Evolutionary conservation across 495 filamentous ascomycete species (phyloP).

Genomic region (Xylaria castorea): DNA sequence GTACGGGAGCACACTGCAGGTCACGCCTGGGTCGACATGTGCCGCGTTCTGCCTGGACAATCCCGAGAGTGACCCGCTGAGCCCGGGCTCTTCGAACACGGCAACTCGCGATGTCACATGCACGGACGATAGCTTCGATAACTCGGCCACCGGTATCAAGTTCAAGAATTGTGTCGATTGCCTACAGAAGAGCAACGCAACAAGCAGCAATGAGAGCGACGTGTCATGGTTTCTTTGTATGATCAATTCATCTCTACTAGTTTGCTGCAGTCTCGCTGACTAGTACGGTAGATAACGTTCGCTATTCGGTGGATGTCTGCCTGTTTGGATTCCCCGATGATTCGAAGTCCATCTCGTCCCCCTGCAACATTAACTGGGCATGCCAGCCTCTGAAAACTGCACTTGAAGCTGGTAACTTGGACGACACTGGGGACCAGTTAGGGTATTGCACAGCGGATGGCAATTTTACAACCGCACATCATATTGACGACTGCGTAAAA

Average conservation of each 20-base stretch:
- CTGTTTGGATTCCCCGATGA: conserved; percentile 43
- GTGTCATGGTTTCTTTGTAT: conserved; percentile 64
- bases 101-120: conserved; percentile 61
- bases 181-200: conserved; percentile 60
- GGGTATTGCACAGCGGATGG: conserved; percentile 42
- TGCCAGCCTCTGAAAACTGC: conserved; percentile 38
- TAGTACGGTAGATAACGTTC: conserved; percentile 44
- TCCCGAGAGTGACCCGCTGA: conserved; percentile 29
- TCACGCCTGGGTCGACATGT: conserved; percentile 62
- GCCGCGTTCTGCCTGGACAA: conserved; percentile 53
- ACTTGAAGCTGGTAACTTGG: conserved; percentile 34
- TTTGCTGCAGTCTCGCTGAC: conserved; percentile 7
- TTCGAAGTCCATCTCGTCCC: conserved; percentile 37
- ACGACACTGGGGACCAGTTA: conserved; percentile 32
- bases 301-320: conserved; percentile 51
- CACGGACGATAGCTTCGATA: conserved; percentile 56
- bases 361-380: conserved; percentile 39
- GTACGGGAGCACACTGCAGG: conserved; percentile 37
- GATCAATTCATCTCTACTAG: background rate
- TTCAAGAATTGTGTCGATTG: conserved; percentile 68
- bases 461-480: conserved; percentile 26
- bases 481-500: conserved; percentile 36
- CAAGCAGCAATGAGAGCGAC: conserved; percentile 59
- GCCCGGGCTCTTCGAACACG: conserved; percentile 50
- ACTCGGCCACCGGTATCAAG: conserved; percentile 49